These are phyloP conservation scores for Lentinus polychrous DNA, from an alignment of 1,284 basidiomycete genomes.

Conservation along the genomic window DNA sequence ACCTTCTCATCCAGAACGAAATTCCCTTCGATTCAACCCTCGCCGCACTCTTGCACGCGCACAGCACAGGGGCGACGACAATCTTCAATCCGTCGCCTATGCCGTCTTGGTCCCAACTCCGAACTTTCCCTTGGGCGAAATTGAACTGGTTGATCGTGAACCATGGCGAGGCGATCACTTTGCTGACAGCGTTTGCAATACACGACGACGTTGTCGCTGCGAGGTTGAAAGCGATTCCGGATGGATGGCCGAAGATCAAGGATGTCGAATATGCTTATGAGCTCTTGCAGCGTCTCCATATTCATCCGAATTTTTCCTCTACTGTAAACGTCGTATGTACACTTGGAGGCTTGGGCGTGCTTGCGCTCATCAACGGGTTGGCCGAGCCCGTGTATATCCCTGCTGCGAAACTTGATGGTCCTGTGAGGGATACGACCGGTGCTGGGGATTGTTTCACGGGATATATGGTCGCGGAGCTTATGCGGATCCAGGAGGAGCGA, in stretches of 20 bases:
- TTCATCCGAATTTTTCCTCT: slow-evolving; percentile 9
- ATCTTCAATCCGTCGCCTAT: slow-evolving; percentile 54
- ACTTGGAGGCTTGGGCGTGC: slow-evolving; percentile 41
- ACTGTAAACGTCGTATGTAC: slow-evolving; percentile 43
- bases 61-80: slow-evolving; percentile 18
- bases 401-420: slow-evolving; percentile 34
- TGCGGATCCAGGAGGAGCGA: slow-evolving; percentile 26
- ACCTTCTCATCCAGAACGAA: slow-evolving; percentile 53
- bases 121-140: slow-evolving; percentile 39
- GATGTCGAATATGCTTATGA: slow-evolving; percentile 5
- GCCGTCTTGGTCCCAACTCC: slow-evolving; percentile 28
- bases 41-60: slow-evolving; percentile 24
- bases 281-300: slow-evolving; percentile 13
- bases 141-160: slow-evolving; percentile 52
- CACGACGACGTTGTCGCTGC: background rate
- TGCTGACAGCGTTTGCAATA: slow-evolving; percentile 24
- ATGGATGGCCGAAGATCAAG: background rate
- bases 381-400: slow-evolving; percentile 33
- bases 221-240: slow-evolving; percentile 2
- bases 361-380: slow-evolving; percentile 24
- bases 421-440: slow-evolving; percentile 46
- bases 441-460: slow-evolving; percentile 55
- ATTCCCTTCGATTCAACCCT: slow-evolving; percentile 39
- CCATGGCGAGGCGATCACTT: slow-evolving; percentile 37
- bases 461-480: slow-evolving; percentile 47